These are phyloP conservation scores for Boletus sp. DNA, from an alignment of 768 basidiomycete genomes.

Conservation along the genomic window DNA sequence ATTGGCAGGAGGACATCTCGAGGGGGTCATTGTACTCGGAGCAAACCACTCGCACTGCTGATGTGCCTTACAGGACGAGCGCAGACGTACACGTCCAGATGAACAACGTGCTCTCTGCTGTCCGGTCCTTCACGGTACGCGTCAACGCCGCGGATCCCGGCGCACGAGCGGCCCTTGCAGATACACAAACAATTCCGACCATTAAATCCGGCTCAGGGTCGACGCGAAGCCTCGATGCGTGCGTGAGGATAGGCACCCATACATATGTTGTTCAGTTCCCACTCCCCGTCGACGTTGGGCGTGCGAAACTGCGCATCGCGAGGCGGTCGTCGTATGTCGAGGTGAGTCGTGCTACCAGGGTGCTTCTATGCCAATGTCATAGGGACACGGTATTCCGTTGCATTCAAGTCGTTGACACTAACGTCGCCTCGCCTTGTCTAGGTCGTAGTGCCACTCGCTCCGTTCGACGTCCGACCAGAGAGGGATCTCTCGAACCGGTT, in stretches of 20 bases:
- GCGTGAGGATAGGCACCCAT: conserved; percentile 15
- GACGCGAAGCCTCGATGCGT: not conserved
- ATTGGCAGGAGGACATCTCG: conserved; percentile 3
- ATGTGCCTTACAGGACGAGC: not conserved
- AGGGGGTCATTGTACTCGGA: not conserved
- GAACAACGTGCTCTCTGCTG: not conserved
- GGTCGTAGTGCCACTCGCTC: conserved; percentile 21
- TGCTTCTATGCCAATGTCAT: not conserved
- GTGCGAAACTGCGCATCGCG: conserved; percentile 44
- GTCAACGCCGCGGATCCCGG: conserved; percentile 21
- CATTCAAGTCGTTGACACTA: not conserved
- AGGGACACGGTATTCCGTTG: not conserved
- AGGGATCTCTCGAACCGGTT: conserved; percentile 24
- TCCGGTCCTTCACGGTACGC: conserved; percentile 14
- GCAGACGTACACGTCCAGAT: conserved; percentile 15
- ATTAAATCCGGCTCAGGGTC: not conserved
- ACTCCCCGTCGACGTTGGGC: conserved; percentile 40
- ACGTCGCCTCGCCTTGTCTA: not conserved
- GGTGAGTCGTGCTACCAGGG: conserved; percentile 15
- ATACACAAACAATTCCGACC: conserved; percentile 4
- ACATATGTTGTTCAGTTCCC: conserved; percentile 37
- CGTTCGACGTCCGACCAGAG: conserved; percentile 21
- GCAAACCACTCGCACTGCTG: not conserved
- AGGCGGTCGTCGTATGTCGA: conserved; percentile 51
- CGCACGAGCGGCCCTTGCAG: conserved; percentile 12